A percentile compares a stretch with the other conserved stretches of the same genome.
phyloP scores from a whole-genome alignment of 176 grass and related monocot species.

The Bothriochloa decipiens region DNA sequence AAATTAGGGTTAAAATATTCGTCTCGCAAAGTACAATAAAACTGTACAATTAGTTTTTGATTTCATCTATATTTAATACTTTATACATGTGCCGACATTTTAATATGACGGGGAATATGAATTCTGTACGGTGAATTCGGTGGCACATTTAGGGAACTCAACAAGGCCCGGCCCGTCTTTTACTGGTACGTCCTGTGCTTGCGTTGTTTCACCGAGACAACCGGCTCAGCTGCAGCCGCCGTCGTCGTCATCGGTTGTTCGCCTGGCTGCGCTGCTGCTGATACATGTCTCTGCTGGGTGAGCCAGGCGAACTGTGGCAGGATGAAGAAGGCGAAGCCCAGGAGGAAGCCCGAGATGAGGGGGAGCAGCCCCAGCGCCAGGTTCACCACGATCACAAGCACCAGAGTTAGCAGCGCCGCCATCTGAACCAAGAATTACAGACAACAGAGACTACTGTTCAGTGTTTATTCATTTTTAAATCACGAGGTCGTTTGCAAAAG shows the following conservation, averaged over 20 bases:
- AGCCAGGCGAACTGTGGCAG: slow-evolving; percentile 77
- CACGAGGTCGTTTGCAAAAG: too few species aligned
- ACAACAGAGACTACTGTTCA: too few species aligned
- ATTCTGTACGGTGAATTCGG: too few species aligned
- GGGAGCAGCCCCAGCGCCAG: slow-evolving; percentile 84
- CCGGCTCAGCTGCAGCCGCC: neutral
- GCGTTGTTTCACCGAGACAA: neutral
- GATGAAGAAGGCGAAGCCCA: slow-evolving; percentile 84
- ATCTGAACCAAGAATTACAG: slow-evolving; percentile 28
- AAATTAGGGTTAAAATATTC: too few species aligned
- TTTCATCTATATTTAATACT: too few species aligned
- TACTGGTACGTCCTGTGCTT: slow-evolving; percentile 85
- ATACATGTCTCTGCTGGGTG: slow-evolving; percentile 46
- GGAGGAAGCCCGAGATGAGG: slow-evolving; percentile 79
- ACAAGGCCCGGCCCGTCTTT: too few species aligned
- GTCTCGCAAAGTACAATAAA: too few species aligned
- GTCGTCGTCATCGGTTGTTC: neutral
- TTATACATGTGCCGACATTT: too few species aligned
- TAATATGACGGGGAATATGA: too few species aligned
- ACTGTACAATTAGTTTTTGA: too few species aligned
- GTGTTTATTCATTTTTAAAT: too few species aligned
- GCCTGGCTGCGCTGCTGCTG: neutral
- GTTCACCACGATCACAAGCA: slow-evolving; percentile 68
- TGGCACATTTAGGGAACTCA: too few species aligned
- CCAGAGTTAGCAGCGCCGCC: slow-evolving; percentile 60